These are phyloP conservation scores for Lipomyces spencermartinsiae DNA, from an alignment of 805 yeast species.

Conservation along the genomic window DNA sequence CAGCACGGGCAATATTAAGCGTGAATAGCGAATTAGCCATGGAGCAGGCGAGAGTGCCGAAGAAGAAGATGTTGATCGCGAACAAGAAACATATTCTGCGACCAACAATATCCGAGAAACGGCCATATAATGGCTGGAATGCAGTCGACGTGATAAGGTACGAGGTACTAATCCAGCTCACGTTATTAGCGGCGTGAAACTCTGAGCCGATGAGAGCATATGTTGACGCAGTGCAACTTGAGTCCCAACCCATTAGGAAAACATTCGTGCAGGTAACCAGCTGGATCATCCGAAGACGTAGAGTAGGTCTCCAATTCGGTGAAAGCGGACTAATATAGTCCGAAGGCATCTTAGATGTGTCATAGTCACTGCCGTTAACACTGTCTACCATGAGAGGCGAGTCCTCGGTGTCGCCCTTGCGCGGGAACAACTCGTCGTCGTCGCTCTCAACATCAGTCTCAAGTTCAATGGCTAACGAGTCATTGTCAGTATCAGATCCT, in stretches of 20 bases:
- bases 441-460: constrained; percentile 34
- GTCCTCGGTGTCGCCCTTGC: constrained; percentile 23
- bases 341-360: constrained; percentile 24
- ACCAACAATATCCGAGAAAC: constrained; percentile 60
- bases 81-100: constrained; percentile 48
- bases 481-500: constrained; percentile 35
- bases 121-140: constrained; percentile 71
- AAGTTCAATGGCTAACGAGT: constrained; percentile 38
- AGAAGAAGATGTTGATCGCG: constrained; percentile 35
- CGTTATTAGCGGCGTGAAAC: constrained; percentile 55
- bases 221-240: constrained; percentile 57
- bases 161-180: constrained; percentile 72
- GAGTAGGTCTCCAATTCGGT: constrained; percentile 38
- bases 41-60: constrained; percentile 40
- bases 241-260: constrained; percentile 56
- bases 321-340: constrained; percentile 36
- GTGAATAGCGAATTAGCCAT: constrained; percentile 38
- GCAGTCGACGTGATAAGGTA: constrained; percentile 68
- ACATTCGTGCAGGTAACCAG: constrained; percentile 47
- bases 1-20: constrained; percentile 54
- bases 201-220: constrained; percentile 57
- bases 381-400: constrained; percentile 21
- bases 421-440: constrained; percentile 26
- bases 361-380: constrained; percentile 8
- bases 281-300: constrained; percentile 39